Conservation (phyloP, 2,329 filamentous ascomycete genomes). For the Septoria linicola region DNA sequence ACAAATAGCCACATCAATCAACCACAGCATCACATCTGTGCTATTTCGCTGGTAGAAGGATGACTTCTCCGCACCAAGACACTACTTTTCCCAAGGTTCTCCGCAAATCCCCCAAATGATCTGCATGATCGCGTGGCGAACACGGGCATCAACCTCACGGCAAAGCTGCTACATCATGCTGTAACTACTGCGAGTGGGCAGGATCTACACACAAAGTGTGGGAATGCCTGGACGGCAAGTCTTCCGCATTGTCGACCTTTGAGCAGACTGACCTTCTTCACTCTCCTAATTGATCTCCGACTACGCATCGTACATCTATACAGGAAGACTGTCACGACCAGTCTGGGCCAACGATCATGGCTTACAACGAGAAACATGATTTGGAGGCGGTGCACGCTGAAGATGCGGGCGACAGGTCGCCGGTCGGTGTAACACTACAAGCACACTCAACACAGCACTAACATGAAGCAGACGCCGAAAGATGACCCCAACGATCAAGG, state of each 20-base stretch:
- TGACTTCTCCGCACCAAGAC: slow-evolving; percentile 8
- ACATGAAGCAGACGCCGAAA: not conserved
- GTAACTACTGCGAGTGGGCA: not conserved
- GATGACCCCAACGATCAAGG: not conserved
- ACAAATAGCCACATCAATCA: not conserved
- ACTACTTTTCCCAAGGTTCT: slow-evolving; percentile 4
- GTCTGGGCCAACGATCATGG: not conserved
- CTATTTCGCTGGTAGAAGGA: not conserved
- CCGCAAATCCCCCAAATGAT: slow-evolving; percentile 10
- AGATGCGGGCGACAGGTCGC: slow-evolving; percentile 15
- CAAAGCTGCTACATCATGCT: slow-evolving; percentile 1
- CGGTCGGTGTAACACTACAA: slow-evolving; percentile 1
- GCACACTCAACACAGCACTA: not conserved
- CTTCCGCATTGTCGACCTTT: slow-evolving; percentile 4
- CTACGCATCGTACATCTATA: no score
- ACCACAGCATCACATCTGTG: not conserved
- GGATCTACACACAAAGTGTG: slow-evolving; percentile 1
- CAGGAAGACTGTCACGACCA: no score
- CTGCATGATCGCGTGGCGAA: slow-evolving; percentile 14
- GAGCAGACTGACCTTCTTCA: not conserved
- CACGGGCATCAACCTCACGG: not conserved
- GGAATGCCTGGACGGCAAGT: not conserved
- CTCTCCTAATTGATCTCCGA: not conserved
- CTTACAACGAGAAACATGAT: not conserved
- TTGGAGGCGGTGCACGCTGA: slow-evolving; percentile 15